Evolutionary conservation across 2,329 filamentous ascomycete genomes (phyloP).

Genomic region (Pseudopithomyces maydicus): DNA sequence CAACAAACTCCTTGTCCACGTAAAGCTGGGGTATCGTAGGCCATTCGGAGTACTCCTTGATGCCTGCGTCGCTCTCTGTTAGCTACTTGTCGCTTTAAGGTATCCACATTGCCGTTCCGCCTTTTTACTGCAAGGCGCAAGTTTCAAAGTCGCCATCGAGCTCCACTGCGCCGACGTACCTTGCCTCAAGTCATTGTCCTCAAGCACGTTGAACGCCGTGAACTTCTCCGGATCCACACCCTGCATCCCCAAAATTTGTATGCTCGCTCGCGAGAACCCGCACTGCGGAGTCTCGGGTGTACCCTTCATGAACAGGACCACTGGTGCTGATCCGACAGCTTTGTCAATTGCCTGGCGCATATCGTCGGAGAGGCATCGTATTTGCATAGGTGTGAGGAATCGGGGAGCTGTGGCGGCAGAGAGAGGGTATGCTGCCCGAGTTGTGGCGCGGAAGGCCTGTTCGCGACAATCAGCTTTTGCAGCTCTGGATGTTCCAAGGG

Average conservation of each 20-base stretch:
- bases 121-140: background rate
- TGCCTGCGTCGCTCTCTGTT: conserved; percentile 61
- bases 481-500: background rate
- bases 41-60: conserved; percentile 99
- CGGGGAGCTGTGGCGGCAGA: conserved; percentile 48
- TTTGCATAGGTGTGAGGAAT: conserved; percentile 53
- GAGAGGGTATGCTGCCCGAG: conserved; percentile 34
- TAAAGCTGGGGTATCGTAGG: conserved; percentile 98
- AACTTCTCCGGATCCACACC: conserved; percentile 96
- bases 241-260: conserved; percentile 93
- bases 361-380: conserved; percentile 78
- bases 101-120: background rate
- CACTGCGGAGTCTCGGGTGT: conserved; percentile 96
- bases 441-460: conserved; percentile 45
- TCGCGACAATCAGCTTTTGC: conserved; percentile 12
- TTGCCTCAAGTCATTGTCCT: conserved; percentile 83
- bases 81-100: background rate
- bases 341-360: conserved; percentile 86
- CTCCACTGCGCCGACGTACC: conserved; percentile 54
- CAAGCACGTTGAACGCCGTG: conserved; percentile 96
- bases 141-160: background rate
- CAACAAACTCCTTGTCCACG: conserved; percentile 92
- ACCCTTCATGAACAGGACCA: conserved; percentile 99
- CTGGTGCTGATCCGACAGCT: conserved; percentile 83
- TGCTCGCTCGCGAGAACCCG: conserved; percentile 92